Evolutionary conservation across 1,284 basidiomycete genomes (phyloP).

Genomic region (Cutaneotrichosporon mucoides): DNA sequence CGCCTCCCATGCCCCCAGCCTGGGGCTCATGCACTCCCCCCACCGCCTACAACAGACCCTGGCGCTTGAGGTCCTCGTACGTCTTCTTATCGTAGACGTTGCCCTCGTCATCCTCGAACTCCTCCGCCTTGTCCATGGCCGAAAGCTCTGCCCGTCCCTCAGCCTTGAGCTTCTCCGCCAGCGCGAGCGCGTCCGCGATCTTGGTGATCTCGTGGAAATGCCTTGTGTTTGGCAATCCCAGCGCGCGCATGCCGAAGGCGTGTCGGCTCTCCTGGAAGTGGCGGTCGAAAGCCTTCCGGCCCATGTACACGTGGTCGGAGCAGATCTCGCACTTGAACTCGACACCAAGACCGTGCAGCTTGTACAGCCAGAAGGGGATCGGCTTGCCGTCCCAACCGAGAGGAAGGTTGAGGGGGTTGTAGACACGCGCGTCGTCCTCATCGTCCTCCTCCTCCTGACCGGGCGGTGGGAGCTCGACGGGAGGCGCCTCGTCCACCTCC

Average conservation of each 20-base stretch:
- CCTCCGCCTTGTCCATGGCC: slow-evolving; percentile 89
- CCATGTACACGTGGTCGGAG: slow-evolving; percentile 92
- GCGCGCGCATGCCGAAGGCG: slow-evolving; percentile 95
- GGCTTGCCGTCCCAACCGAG: slow-evolving; percentile 98
- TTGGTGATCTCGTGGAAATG: slow-evolving; percentile 98
- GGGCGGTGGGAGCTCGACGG: slow-evolving; percentile 50
- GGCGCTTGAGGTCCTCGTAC: slow-evolving; percentile 48
- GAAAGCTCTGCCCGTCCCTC: slow-evolving; percentile 88
- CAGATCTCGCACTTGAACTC: slow-evolving; percentile 99
- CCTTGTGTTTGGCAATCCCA: slow-evolving; percentile 95
- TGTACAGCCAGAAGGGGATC: slow-evolving; percentile 98
- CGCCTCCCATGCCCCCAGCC: no score
- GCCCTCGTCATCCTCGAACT: slow-evolving; percentile 92
- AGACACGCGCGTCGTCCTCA: slow-evolving; percentile 90
- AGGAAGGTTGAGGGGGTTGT: slow-evolving; percentile 96
- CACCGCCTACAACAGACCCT: slow-evolving; percentile 41
- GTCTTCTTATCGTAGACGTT: slow-evolving; percentile 61
- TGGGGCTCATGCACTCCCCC: background rate
- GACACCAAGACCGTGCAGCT: slow-evolving; percentile 93
- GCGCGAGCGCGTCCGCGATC: slow-evolving; percentile 90
- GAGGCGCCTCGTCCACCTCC: slow-evolving; percentile 62
- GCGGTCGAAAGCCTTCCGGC: slow-evolving; percentile 53
- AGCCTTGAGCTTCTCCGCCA: slow-evolving; percentile 91
- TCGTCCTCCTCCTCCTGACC: slow-evolving; percentile 62
- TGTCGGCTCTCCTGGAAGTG: slow-evolving; percentile 78